Evolutionary conservation across 2,329 filamentous ascomycete genomes (phyloP), one percentile per base, ranked within the genome.

Genomic region (Xylariaceae sp.): DNA sequence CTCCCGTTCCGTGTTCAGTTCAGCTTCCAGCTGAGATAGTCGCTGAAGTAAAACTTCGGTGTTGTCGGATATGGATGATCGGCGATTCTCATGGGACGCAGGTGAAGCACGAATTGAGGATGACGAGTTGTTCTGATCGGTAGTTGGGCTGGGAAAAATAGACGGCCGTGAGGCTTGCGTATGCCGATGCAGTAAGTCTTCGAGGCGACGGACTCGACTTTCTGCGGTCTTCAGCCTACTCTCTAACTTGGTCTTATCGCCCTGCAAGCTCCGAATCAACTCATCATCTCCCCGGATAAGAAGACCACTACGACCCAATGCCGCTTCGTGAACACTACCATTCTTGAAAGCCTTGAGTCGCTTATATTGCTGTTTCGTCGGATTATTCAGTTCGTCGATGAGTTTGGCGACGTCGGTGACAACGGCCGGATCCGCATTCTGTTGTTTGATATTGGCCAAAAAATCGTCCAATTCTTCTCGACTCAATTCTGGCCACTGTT

Each of bases 331-430:
- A 44, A 97, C 83, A 70, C 94, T 97, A 13, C 94, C 94, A 70
- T 95, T 94, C 72, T 97, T 97, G 78, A 99, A 97, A 4, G 91
- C 92, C 72, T 93, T 96, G 5, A 94, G 84, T 59, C 91, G 85
- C 73, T 91, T 92, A 62, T 87, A 84, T 71, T 96, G 92, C 72
- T 94, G 90, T 67, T 88, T 91, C 0, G 90, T 94, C 2, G 93
- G 92, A 58, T 83, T 85, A 71, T 87, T 87, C 11, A 97, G 80
- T 56, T 96, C 92, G 62, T 87, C 86, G 61, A 95, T 82, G 15
- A 92, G 83, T 69, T 91, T 89, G 2, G 80, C 78, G 39, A 97
- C 80, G 55, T 96, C 90, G 9, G 86, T 81, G 1, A 90, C 78
- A 60, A 92, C 78, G 1, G 79, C 78, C 4, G 84, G 77, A 59